Conservation (phyloP, 495 filamentous ascomycete genomes). For the Apiosordaria backusii region DNA sequence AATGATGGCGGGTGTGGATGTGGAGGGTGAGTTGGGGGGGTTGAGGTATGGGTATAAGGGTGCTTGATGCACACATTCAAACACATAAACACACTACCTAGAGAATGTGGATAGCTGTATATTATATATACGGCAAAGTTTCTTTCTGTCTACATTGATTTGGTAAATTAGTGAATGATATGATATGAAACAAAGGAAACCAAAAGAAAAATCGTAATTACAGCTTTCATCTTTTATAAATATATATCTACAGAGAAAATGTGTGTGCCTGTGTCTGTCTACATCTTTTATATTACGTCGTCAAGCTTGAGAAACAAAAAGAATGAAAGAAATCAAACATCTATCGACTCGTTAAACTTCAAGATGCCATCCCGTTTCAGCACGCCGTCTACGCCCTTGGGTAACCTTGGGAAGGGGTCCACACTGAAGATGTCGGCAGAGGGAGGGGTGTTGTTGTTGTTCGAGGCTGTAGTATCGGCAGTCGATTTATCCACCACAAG, state of each 20-base stretch:
- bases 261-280: too few species aligned
- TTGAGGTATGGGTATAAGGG: conserved; percentile 60
- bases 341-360: conserved; percentile 89
- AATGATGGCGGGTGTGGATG: conserved; percentile 54
- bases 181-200: too few species aligned
- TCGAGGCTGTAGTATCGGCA: conserved; percentile 22
- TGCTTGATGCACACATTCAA: conserved; percentile 37
- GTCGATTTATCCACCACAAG: conserved; percentile 82
- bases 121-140: too few species aligned
- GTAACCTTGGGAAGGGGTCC: conserved; percentile 47
- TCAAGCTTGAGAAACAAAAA: too few species aligned
- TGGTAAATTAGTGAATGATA: too few species aligned
- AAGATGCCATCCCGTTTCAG: conserved; percentile 81
- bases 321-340: conserved; percentile 77
- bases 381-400: conserved; percentile 77
- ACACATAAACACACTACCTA: too few species aligned
- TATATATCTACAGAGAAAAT: too few species aligned
- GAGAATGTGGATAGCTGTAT: too few species aligned
- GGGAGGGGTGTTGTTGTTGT: not conserved
- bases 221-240: too few species aligned
- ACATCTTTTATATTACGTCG: too few species aligned
- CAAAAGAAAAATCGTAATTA: too few species aligned
- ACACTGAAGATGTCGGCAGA: conserved; percentile 17
- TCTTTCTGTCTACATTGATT: too few species aligned
- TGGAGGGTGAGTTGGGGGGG: conserved; percentile 48